Percentiles rank a stretch among this genome's conserved stretches.
Conservation (phyloP, 495 filamentous ascomycete species). For the Hapsidospora chrysogenum region DNA sequence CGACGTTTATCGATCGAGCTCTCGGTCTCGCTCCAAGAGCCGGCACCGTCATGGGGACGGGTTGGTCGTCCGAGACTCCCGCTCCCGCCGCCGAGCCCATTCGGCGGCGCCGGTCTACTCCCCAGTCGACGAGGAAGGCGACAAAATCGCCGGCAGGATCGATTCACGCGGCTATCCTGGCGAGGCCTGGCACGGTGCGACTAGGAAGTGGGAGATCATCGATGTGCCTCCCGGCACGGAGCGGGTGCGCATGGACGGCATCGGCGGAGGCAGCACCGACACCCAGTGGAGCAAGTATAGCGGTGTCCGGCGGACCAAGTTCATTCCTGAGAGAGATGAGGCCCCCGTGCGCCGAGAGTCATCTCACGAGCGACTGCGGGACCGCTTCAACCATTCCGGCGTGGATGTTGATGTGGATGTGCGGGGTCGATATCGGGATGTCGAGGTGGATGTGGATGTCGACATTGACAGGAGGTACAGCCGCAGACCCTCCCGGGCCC, state of each 20-base stretch:
- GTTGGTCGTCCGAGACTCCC: slow-evolving; percentile 21
- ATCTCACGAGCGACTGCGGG: background rate
- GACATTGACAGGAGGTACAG: slow-evolving; percentile 25
- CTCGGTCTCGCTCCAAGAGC: slow-evolving; percentile 15
- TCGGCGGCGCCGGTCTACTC: slow-evolving; percentile 25
- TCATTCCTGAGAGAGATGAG: slow-evolving; percentile 36
- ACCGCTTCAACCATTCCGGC: background rate
- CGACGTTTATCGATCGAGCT: slow-evolving; percentile 14
- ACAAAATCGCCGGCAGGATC: slow-evolving; percentile 46
- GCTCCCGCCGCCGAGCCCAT: slow-evolving; percentile 21
- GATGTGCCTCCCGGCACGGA: slow-evolving; percentile 69
- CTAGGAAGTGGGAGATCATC: slow-evolving; percentile 57
- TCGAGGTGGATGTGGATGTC: slow-evolving; percentile 27
- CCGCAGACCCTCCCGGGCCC: slow-evolving; percentile 12
- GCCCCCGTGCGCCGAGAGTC: slow-evolving; percentile 5
- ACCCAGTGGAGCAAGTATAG: slow-evolving; percentile 64
- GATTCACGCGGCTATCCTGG: slow-evolving; percentile 42
- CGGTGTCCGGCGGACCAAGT: slow-evolving; percentile 52
- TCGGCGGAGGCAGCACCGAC: slow-evolving; percentile 47
- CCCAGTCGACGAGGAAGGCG: slow-evolving; percentile 38
- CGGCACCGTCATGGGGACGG: slow-evolving; percentile 24
- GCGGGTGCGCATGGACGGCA: slow-evolving; percentile 57
- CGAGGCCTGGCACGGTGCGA: slow-evolving; percentile 50
- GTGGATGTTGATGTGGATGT: slow-evolving; percentile 1
- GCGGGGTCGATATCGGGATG: slow-evolving; percentile 15